A percentile compares a stretch with the other conserved stretches of the same genome.
phyloP scores from a whole-genome alignment of 148 eudicot genomes.

The Oxyria digyna region DNA sequence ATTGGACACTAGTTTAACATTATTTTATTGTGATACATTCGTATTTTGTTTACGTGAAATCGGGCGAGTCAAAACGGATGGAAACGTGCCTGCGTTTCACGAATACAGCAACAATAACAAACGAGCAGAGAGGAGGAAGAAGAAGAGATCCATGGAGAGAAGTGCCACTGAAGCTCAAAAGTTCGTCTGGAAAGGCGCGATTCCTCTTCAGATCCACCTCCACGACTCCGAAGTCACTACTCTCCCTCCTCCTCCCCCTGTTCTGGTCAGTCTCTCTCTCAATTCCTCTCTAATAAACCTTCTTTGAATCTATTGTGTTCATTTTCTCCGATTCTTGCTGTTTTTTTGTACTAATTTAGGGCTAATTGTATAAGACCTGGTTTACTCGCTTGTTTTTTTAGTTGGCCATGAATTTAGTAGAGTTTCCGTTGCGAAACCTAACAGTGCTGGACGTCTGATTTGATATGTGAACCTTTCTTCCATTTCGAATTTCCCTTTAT shows the following conservation, averaged over 20 bases:
- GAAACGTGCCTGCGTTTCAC: neutral
- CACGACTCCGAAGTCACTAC: conserved; percentile 94
- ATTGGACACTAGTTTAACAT: too few species aligned
- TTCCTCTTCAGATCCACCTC: conserved; percentile 84
- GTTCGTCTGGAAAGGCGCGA: conserved; percentile 72
- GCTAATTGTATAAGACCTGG: neutral
- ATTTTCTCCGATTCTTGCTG: neutral
- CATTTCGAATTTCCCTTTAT: neutral
- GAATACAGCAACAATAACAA: neutral
- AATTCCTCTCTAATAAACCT: neutral
- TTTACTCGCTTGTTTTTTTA: neutral
- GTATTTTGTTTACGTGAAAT: too few species aligned
- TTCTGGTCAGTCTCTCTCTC: conserved; percentile 34
- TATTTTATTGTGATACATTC: too few species aligned
- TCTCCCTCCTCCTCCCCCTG: conserved; percentile 82
- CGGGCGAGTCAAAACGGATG: neutral
- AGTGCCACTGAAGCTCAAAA: conserved; percentile 44
- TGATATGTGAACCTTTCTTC: neutral
- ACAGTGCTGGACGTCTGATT: neutral
- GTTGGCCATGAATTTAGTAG: neutral
- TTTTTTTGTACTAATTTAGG: neutral
- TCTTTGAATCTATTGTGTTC: neutral
- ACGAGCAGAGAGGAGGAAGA: neutral
- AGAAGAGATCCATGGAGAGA: conserved; percentile 18
- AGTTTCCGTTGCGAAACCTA: neutral